A percentile compares a stretch with the other conserved stretches of the same genome.
Conservation (phyloP, 805 yeast genomes). For the Kodamaea restingae region DNA sequence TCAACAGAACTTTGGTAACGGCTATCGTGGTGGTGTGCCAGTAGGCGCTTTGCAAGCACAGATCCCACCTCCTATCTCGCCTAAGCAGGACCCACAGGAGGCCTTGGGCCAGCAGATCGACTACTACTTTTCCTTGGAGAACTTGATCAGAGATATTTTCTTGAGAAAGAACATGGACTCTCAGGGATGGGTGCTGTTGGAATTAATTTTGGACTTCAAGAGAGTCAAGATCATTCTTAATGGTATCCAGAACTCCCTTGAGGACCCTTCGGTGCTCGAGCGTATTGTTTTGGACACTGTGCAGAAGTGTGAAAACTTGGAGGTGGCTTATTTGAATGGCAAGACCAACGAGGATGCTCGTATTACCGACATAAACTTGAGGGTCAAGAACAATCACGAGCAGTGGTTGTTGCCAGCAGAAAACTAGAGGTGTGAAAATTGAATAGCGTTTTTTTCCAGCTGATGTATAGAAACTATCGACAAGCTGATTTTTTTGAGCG, state of each 20-base stretch:
- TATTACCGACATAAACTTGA: conserved; percentile 50
- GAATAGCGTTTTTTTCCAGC: not conserved
- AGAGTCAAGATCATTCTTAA: conserved; percentile 59
- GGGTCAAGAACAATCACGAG: conserved; percentile 54
- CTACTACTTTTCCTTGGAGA: conserved; percentile 86
- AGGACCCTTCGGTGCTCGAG: conserved; percentile 13
- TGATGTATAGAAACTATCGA: conserved; percentile 1
- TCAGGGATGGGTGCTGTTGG: conserved; percentile 67
- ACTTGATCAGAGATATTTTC: conserved; percentile 78
- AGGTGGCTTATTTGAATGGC: conserved; percentile 37
- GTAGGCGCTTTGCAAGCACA: conserved; percentile 13
- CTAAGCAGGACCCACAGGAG: conserved; percentile 42
- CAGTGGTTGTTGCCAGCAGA: conserved; percentile 63
- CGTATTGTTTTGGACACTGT: conserved; percentile 50
- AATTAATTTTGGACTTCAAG: conserved; percentile 63
- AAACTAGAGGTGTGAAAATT: conserved; percentile 3
- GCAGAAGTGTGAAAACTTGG: conserved; percentile 49
- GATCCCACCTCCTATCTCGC: conserved; percentile 45
- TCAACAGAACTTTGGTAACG: conserved; percentile 10
- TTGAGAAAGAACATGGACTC: conserved; percentile 78
- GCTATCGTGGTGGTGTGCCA: conserved; percentile 20
- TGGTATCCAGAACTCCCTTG: conserved; percentile 32
- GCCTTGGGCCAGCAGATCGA: conserved; percentile 64
- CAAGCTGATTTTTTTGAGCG: conserved; percentile 2
- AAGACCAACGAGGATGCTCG: conserved; percentile 27